These are phyloP conservation scores for Zoysia japonica DNA, from an alignment of 176 grass and related monocot species.

Conservation along the genomic window DNA sequence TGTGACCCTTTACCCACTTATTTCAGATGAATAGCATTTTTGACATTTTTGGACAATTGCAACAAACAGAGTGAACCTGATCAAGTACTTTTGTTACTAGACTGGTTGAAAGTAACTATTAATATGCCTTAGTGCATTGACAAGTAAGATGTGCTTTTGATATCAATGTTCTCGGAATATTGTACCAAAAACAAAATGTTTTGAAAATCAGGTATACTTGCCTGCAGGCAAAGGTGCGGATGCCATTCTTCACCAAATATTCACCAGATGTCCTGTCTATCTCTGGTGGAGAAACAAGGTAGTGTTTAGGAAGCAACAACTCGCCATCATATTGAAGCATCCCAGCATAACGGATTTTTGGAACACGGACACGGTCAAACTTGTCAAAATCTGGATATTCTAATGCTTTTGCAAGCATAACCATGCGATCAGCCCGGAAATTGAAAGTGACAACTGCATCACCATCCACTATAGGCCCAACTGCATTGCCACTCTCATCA, in stretches of 20 bases:
- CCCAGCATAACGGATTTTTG: constrained; percentile 88
- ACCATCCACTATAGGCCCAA: constrained; percentile 90
- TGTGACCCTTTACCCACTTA: background rate
- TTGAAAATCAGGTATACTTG: constrained; percentile 25
- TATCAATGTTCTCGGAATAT: background rate
- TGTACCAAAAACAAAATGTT: background rate
- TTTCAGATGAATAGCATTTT: background rate
- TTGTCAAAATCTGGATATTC: constrained; percentile 92
- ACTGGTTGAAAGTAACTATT: background rate
- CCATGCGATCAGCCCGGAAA: constrained; percentile 97
- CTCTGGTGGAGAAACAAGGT: constrained; percentile 89
- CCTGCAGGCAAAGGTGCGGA: constrained; percentile 98
- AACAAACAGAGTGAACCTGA: background rate
- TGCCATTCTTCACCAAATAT: constrained; percentile 95
- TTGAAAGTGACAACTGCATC: constrained; percentile 97
- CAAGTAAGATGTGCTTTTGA: background rate
- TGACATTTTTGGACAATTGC: background rate
- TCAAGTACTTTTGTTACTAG: background rate
- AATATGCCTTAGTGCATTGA: background rate
- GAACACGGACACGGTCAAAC: constrained; percentile 84
- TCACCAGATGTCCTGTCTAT: constrained; percentile 98
- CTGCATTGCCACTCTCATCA: constrained; percentile 77
- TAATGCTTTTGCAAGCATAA: constrained; percentile 89
- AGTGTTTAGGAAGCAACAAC: constrained; percentile 71
- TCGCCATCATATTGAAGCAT: constrained; percentile 99